Percentiles rank a stretch among this genome's conserved stretches.
phyloP scores from a whole-genome alignment of 2,329 filamentous ascomycete genomes.

The Epichloe festucae region DNA sequence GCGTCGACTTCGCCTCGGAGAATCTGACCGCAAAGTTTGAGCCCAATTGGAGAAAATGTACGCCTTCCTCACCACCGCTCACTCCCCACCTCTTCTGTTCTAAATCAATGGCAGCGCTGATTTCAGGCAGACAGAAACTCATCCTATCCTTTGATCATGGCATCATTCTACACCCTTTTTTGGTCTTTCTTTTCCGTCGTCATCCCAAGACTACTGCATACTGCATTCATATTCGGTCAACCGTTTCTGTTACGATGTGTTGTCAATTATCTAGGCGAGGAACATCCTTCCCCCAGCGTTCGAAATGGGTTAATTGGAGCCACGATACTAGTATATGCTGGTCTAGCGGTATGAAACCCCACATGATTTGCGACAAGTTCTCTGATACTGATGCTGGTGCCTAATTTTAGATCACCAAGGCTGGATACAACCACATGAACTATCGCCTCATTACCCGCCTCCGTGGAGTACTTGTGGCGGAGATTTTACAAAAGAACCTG shows the following conservation, averaged over 20 bases:
- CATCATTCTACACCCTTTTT: conserved; percentile 5
- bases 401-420: conserved; percentile 5
- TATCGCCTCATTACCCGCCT: conserved; percentile 19
- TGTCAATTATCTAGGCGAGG: conserved; percentile 14
- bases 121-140: neutral
- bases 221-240: conserved; percentile 24
- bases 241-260: conserved; percentile 25
- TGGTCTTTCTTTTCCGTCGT: conserved; percentile 9
- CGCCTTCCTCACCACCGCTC: neutral
- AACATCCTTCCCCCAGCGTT: conserved; percentile 9
- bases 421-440: conserved; percentile 18
- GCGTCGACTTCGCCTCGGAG: neutral
- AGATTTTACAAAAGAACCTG: conserved; percentile 36
- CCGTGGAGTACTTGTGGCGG: conserved; percentile 22
- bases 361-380: conserved; percentile 5
- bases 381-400: neutral
- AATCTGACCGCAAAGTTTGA: neutral
- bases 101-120: neutral
- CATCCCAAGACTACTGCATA: conserved; percentile 16
- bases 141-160: conserved; percentile 2
- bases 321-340: conserved; percentile 24
- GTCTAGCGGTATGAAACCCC: conserved; percentile 22
- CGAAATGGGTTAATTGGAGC: conserved; percentile 25
- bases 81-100: neutral
- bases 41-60: neutral